Base-by-base conservation (phyloP, 306 rosid genomes). In the Sophora flavescens region DNA sequence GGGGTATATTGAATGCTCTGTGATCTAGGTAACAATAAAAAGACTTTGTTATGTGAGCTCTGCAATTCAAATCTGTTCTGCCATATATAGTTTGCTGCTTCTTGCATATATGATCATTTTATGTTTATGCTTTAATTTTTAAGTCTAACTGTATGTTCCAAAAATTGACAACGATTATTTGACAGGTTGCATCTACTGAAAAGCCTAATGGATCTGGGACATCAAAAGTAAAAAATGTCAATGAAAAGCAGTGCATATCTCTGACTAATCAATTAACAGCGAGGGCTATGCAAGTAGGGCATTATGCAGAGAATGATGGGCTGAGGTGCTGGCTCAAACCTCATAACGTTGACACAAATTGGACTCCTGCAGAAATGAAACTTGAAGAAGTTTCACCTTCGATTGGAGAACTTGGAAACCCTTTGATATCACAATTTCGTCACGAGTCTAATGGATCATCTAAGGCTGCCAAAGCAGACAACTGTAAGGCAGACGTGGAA, bases 271-370 rank as follows among this genome's bases (percentile, higher is more conserved):
- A 85, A 75, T 79, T 87, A 45, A 88, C 75, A 63, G 61, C 78
- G 62, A 86, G 80, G 87, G 80, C 76, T 76, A 63, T 84, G 56
- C 90, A 80, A 70, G 74, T 70, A 65, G 86, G 88, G 53, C 77
- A 77, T 68, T 84, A 58, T 78, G 62, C 70, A 57, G 97, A 81
- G 48, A 83, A 80, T 77, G 88, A 84, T 64, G 96, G 91, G 64
- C 75, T 87, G 52, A 80, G 84, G 83, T 81, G 78, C 81, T 89
- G 93, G 87, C 84, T 92, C 77, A 95, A 87, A 74, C 69, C 91
- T 72, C 97, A 68, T 74, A 87, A 83, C 74, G 77, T 75, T 75
- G 86, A 77, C 62, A 52, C 79, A 71, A 87, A 80, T 73, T 88
- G 88, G 16, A 80, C 86, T 50, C 78, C 88, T 75, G 75, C 68